A percentile compares a stretch with the other conserved stretches of the same genome.
Evolutionary conservation across 306 rosid species (phyloP).

Genomic region (Canavalia ensiformis): DNA sequence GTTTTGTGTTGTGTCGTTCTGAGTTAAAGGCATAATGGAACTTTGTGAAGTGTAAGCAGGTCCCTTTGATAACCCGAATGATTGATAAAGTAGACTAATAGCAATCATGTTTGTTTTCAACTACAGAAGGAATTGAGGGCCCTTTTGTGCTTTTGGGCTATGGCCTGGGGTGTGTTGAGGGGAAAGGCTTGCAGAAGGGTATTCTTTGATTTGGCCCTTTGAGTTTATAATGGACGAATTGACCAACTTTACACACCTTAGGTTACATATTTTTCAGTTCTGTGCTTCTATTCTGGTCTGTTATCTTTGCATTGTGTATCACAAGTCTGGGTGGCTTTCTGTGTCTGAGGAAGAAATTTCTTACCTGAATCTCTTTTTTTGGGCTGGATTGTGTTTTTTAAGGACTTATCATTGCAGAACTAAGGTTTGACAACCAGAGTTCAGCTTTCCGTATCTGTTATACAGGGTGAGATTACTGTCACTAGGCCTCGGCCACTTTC

Average conservation of each 20-base stretch:
- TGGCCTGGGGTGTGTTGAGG: too few relatives aligned
- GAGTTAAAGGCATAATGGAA: not conserved
- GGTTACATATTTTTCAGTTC: not conserved
- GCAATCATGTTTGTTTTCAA: not conserved
- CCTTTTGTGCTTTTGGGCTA: too few relatives aligned
- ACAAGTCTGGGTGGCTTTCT: not conserved
- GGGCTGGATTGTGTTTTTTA: conserved; percentile 5
- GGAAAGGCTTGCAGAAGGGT: not conserved
- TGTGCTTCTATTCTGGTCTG: conserved; percentile 7
- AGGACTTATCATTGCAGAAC: conserved; percentile 16
- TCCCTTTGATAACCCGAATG: conserved; percentile 19
- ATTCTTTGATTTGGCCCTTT: conserved; percentile 1
- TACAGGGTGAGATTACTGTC: not conserved
- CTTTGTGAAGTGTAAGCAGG: conserved; percentile 32
- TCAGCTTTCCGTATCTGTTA: conserved; percentile 33
- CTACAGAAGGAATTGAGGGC: not conserved
- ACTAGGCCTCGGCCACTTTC: not conserved
- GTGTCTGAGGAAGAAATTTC: not conserved
- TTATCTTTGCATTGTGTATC: conserved; percentile 4
- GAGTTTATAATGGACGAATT: not conserved
- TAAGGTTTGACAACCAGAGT: conserved; percentile 19
- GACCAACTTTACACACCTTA: conserved; percentile 20
- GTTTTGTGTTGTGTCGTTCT: not conserved
- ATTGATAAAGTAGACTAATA: not conserved
- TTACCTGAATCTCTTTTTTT: not conserved